Evolutionary conservation across 148 eudicot genomes (phyloP), one percentile per base, ranked within the genome.

Genomic region (Fallopia convolvulus): DNA sequence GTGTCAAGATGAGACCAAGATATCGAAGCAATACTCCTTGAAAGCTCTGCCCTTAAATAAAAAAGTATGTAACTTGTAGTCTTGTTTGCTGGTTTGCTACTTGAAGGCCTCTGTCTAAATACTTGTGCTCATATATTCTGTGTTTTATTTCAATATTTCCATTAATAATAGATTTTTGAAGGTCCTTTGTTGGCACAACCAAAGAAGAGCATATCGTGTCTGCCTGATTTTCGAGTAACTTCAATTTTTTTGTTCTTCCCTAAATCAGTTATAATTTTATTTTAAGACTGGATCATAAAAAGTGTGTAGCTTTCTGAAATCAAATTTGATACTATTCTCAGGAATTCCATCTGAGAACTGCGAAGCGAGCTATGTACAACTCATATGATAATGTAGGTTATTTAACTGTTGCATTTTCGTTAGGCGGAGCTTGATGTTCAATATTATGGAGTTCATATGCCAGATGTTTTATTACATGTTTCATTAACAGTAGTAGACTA

Each of bases 221-320:
- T 84, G 74, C 80, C 88, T 6, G 81, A 82, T 63, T 80, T 83
- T 80, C 87, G 85, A 79, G 95, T 90, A 81, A 84, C 74, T 74
- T 49, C 21, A 77, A 55, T 49, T 49, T 3, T 7, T 12, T n/a
- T 12, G 13, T 74, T 44, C 33, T 11, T 74, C 42, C 21, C 41
- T 30, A 39, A 30, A 52, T 20, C 1, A 7, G 12, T 11, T 23
- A 50, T 53, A 20, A 7, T 52, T 12, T n/a, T 36, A 21, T 39
- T 4, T 58, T 41, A 52, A 75, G 55, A 56, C 36, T 26, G 56
- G 66, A 18, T 73, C 70, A 40, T 53, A 2, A 42, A 56, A 21
- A 17, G 21, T 49, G 46, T 42, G 46, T 42, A 42, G 46, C 12
- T 15, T 30, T 41, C 75, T 36, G n/a, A 47, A n/a, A 40, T 75